These are phyloP conservation scores for Nicotiana benthamiana DNA, from an alignment of 257 asterid genomes.

Conservation along the genomic window DNA sequence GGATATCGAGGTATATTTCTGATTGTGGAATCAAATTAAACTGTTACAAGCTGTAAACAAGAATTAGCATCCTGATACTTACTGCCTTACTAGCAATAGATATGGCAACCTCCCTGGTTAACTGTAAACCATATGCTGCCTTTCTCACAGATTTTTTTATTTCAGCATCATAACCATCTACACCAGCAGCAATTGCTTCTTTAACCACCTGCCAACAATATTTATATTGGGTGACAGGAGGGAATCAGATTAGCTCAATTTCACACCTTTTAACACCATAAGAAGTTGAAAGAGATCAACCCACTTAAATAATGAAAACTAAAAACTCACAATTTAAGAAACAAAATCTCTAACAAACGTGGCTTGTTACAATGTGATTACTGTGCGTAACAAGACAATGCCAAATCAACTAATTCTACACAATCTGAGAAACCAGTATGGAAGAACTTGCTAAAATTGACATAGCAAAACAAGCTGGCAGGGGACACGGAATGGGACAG, in stretches of 20 bases:
- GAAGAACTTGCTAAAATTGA: background rate
- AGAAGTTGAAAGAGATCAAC: background rate
- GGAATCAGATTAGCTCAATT: constrained; percentile 1
- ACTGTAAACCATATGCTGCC: constrained; percentile 88
- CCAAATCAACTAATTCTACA: background rate
- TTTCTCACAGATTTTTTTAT: constrained; percentile 68
- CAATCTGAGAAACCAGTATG: background rate
- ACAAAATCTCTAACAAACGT: background rate
- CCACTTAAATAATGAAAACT: background rate
- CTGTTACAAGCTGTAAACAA: background rate
- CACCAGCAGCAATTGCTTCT: constrained; percentile 81
- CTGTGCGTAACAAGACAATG: background rate
- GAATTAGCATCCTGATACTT: constrained; percentile 27
- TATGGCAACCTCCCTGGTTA: constrained; percentile 86
- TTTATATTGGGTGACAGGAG: background rate
- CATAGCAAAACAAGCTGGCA: background rate
- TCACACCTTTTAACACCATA: background rate
- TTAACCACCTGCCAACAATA: constrained; percentile 53
- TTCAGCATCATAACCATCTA: constrained; percentile 72
- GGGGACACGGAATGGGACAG: background rate
- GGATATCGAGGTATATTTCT: background rate
- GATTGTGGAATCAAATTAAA: background rate
- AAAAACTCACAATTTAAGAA: background rate
- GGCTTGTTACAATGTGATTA: background rate
- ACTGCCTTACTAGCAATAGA: constrained; percentile 87